These are phyloP conservation scores for Arabidopsis lyrata DNA, from an alignment of 441 rosid species.

Conservation along the genomic window DNA sequence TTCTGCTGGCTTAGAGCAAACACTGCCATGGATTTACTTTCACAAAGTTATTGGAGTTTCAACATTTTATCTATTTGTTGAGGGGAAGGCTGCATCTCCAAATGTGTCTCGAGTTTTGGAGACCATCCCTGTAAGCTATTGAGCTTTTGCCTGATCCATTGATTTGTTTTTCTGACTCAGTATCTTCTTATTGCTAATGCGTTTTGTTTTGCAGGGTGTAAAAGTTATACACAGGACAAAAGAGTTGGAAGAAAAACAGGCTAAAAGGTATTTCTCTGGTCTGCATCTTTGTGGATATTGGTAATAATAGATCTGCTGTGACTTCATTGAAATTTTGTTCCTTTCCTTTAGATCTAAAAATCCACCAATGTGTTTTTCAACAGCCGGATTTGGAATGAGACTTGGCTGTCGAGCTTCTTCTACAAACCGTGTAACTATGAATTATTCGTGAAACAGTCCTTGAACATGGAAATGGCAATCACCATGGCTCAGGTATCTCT, in stretches of 20 bases:
- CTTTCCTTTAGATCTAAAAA: neutral
- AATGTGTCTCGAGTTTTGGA: conserved; percentile 71
- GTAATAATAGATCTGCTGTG: neutral
- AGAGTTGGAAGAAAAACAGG: conserved; percentile 86
- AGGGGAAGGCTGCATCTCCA: conserved; percentile 88
- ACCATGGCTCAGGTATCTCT: conserved; percentile 86
- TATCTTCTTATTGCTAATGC: neutral
- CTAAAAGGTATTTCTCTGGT: conserved; percentile 59
- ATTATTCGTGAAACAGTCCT: conserved; percentile 91
- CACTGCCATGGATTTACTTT: conserved; percentile 81
- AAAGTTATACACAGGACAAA: conserved; percentile 80
- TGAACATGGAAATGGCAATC: conserved; percentile 96
- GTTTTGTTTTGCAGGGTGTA: conserved; percentile 65
- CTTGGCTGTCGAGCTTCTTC: conserved; percentile 88
- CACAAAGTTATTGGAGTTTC: conserved; percentile 93
- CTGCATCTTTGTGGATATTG: conserved; percentile 17
- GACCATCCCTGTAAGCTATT: conserved; percentile 59
- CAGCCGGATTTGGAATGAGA: conserved; percentile 96
- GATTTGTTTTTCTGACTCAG: neutral
- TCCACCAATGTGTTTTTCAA: conserved; percentile 14
- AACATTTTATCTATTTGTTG: conserved; percentile 81
- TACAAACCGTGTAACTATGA: conserved; percentile 93
- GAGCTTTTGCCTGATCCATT: conserved; percentile 6
- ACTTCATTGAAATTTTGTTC: neutral
- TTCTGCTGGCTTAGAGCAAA: conserved; percentile 90